Percentiles rank a stretch among this genome's conserved stretches.
Conservation (phyloP, 2,329 filamentous ascomycete species). For the Tolypocladium album region DNA sequence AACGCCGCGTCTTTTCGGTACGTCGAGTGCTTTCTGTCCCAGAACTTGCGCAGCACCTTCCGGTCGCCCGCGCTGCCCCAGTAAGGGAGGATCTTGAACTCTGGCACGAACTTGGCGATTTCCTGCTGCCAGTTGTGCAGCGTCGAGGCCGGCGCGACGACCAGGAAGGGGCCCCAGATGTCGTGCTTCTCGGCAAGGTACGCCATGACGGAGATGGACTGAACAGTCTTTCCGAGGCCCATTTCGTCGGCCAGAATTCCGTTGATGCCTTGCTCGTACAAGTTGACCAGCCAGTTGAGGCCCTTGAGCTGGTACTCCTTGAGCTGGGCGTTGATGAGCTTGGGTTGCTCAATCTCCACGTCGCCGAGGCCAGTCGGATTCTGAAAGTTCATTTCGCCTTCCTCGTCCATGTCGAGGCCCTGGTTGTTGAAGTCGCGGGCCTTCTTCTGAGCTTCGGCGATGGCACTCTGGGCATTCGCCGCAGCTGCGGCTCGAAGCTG, state of each 20-base stretch:
- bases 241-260: constrained; percentile 98
- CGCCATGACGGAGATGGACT: constrained; percentile 98
- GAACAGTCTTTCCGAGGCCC: constrained; percentile 98
- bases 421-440: constrained; percentile 85
- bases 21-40: constrained; percentile 95
- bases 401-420: constrained; percentile 63
- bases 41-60: constrained; percentile 95
- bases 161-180: constrained; percentile 95
- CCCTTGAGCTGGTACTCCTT: constrained; percentile 99
- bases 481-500: constrained; percentile 73
- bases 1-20: constrained; percentile 91
- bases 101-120: constrained; percentile 87
- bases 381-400: constrained; percentile 99
- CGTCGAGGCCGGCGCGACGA: constrained; percentile 91
- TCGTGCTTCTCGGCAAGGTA: constrained; percentile 96
- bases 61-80: constrained; percentile 93
- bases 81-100: constrained; percentile 91
- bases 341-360: constrained; percentile 88
- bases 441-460: constrained; percentile 87
- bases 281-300: constrained; percentile 96
- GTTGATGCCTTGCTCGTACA: constrained; percentile 99
- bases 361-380: constrained; percentile 93
- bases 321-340: constrained; percentile 83
- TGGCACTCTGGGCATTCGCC: constrained; percentile 92
- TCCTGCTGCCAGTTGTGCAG: constrained; percentile 99